Conservation (phyloP, 1,284 basidiomycete genomes). For the Sanguinoderma infundibulare region DNA sequence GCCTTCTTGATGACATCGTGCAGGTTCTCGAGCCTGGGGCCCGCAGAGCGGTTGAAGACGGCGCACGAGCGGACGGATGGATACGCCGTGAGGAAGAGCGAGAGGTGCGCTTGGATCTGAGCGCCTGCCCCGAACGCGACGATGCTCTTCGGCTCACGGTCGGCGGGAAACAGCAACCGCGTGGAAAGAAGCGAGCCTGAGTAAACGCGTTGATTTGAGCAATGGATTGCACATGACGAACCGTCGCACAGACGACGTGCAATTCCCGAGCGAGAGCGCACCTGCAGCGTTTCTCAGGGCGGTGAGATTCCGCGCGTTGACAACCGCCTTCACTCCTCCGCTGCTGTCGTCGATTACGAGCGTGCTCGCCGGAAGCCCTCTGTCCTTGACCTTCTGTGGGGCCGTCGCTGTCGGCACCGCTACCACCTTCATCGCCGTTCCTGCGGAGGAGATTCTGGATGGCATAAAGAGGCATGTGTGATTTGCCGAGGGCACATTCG, state of each 20-base stretch:
- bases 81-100: slow-evolving; percentile 63
- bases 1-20: slow-evolving; percentile 40
- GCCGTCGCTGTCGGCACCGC: slow-evolving; percentile 56
- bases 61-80: slow-evolving; percentile 57
- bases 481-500: slow-evolving; percentile 46
- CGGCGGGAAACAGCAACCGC: slow-evolving; percentile 49
- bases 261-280: slow-evolving; percentile 35
- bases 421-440: slow-evolving; percentile 75
- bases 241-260: background rate
- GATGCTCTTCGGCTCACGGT: slow-evolving; percentile 47
- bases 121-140: slow-evolving; percentile 80
- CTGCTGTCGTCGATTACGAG: slow-evolving; percentile 74
- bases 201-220: too few relatives aligned
- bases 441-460: slow-evolving; percentile 50
- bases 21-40: slow-evolving; percentile 54
- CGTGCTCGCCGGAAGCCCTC: slow-evolving; percentile 78
- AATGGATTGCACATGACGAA: background rate
- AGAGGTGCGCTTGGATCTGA: slow-evolving; percentile 68
- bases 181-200: slow-evolving; percentile 26
- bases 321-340: slow-evolving; percentile 69
- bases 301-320: slow-evolving; percentile 80
- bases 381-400: slow-evolving; percentile 35
- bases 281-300: slow-evolving; percentile 83
- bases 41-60: slow-evolving; percentile 68
- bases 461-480: slow-evolving; percentile 77